Base-by-base conservation (phyloP, 73 alveolate genomes). In the Blepharisma japonicum region DNA sequence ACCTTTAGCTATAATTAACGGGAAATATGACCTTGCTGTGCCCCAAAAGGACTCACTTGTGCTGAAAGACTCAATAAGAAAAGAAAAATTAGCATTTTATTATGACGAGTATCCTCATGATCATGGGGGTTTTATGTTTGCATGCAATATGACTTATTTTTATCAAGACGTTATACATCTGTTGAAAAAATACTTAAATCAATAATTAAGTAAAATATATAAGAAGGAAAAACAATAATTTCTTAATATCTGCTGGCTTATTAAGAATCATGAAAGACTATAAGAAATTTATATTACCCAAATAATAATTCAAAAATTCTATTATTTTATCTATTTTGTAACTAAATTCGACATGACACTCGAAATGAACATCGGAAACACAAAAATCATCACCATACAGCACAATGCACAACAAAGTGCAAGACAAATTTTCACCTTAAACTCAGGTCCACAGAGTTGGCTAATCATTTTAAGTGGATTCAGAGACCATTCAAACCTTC, bases 401-500 rank as follows among this genome's bases (percentile, higher is more conserved):
- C 14, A 18, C 18, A 61, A 25, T 20, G 46, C 38, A 61, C 93
- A 61, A 66, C 96, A 94, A 8, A 88, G 38, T 27, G 71, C 70
- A 32, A 94, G 85, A 77, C 81, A 90, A 23, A 91, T 51, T 87
- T 94, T 94, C 68, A 85, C 88, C 78, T 91, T 81, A 42, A 92
- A 71, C 74, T 90, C 94, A 39, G 98, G 98, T 0, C 98, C 96
- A 27, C 92, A 96, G 25, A 89, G 79, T 83, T 94, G 97, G 53
- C 85, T 82, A 39, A 90, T 71, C 93, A 92, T 81, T 45, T 76
- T 92, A 55, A 87, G 81, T 7, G 98, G 98, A 76, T 90, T 90
- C 50, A 83, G 56, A 45, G 95, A 50, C 61, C 87, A 90, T 55
- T 66, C 55, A 55, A 93, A 48, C 83, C 98, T 90, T 32, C 97